Conservation (phyloP, 495 filamentous ascomycete genomes). For the Aspergillus kassunensis region DNA sequence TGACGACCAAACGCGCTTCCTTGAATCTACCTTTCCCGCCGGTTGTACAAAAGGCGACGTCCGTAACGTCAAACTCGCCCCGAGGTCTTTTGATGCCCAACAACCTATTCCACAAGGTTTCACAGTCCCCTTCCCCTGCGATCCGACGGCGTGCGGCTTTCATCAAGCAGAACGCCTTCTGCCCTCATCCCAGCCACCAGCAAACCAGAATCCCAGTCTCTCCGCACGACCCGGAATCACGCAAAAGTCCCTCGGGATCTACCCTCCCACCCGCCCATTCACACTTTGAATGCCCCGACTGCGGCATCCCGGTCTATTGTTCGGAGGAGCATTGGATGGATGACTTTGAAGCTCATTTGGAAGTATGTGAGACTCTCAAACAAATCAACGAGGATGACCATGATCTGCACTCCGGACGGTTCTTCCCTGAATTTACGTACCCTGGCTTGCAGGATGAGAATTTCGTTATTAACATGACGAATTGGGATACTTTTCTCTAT, state of each 20-base stretch:
- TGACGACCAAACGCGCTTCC: conserved; percentile 13
- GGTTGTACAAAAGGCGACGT: conserved; percentile 24
- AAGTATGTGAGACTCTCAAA: conserved; percentile 85
- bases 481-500: conserved; percentile 96
- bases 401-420: conserved; percentile 82
- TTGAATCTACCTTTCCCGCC: conserved; percentile 1
- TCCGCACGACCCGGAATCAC: conserved; percentile 58
- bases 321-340: conserved; percentile 90
- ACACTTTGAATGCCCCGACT: conserved; percentile 93
- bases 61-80: conserved; percentile 21
- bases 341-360: conserved; percentile 86
- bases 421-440: conserved; percentile 92
- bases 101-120: conserved; percentile 90
- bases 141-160: conserved; percentile 82
- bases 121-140: conserved; percentile 76
- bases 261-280: conserved; percentile 67
- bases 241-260: conserved; percentile 42
- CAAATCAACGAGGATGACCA: conserved; percentile 99
- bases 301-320: conserved; percentile 90
- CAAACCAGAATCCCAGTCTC: conserved; percentile 57
- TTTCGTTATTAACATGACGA: conserved; percentile 91
- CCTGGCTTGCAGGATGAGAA: conserved; percentile 86
- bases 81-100: conserved; percentile 59
- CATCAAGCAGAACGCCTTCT: conserved; percentile 86
- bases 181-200: conserved; percentile 81